Base-by-base conservation (phyloP, 2,329 filamentous ascomycete genomes). In the Cordyceps militaris region DNA sequence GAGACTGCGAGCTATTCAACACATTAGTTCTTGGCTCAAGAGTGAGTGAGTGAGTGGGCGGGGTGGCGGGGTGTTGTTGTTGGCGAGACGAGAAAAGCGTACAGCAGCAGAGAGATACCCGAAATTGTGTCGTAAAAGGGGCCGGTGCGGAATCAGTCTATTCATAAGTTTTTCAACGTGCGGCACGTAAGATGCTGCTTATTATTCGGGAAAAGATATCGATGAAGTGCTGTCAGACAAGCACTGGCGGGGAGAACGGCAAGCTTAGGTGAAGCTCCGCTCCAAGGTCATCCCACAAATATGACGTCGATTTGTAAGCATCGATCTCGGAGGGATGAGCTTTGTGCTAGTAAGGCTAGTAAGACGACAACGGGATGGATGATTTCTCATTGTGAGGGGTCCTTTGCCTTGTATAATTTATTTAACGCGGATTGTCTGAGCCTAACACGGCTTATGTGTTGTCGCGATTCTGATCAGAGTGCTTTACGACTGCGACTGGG, bases 91-190 rank as follows among this genome's bases (percentile, higher is more conserved):
- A 23, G 28, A n/a, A 23, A 48, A 47, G 51, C 57, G 34, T 59
- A 56, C 57, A 44, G 51, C 34, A 28, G 49, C 34, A 40, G 62
- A 61, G 28, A 63, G 34, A 51, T 58, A 43, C 61, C 66, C 63
- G 56, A 71, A 59, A 64, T 68, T 72, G 24, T 67, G 66, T 60
- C 64, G 66, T 58, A 70, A 60, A 60, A 71, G 56, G 43, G 71
- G 67, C 63, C 70, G 71, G 58, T 67, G 69, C 63, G 67, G 66
- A 57, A 69, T 66, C 64, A 78, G 63, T 60, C 68, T 67, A 72
- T 75, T 76, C 77, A 79, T 80, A 62, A 59, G 59, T 56, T 43
- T 28, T 56, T 11, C 11, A 23, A 24, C 9, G n/a, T 2, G 40
- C 26, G n/a, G 34, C 48, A 32, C 8, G 38, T 49, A n/a, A 50